Conservation (phyloP, 108 stramenopile genomes). For the Aurantiochytrium sp. region DNA sequence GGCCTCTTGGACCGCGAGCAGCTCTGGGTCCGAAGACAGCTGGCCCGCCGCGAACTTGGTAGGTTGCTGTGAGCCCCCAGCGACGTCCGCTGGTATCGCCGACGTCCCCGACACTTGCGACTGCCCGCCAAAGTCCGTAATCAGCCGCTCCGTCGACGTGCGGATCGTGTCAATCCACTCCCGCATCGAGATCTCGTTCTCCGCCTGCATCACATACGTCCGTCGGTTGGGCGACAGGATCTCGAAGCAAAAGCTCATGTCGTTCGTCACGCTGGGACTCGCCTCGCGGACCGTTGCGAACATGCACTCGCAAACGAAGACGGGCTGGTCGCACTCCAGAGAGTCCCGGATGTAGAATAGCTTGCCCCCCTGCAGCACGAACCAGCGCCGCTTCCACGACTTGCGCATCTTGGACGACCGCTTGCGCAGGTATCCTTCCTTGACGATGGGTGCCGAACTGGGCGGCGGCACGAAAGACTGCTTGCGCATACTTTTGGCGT, state of each 20-base stretch:
- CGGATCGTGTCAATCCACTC: slow-evolving; percentile 22
- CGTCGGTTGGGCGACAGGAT: background rate
- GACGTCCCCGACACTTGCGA: background rate
- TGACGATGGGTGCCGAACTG: background rate
- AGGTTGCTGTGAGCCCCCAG: background rate
- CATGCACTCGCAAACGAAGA: background rate
- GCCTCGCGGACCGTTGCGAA: slow-evolving; percentile 26
- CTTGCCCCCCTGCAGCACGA: background rate
- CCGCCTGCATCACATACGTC: slow-evolving; percentile 17
- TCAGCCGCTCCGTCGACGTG: background rate
- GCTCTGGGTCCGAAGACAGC: background rate
- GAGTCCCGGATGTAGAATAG: slow-evolving; percentile 28
- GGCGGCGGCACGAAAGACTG: background rate
- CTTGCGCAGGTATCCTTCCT: background rate
- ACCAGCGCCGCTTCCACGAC: slow-evolving; percentile 39
- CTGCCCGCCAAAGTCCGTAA: slow-evolving; percentile 14
- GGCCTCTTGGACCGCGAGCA: background rate
- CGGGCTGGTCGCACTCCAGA: background rate
- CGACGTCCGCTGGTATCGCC: background rate
- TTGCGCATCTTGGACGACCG: background rate
- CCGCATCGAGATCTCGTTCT: background rate
- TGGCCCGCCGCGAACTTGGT: background rate
- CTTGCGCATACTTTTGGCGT: no score
- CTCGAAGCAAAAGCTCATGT: slow-evolving; percentile 13
- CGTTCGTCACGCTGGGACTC: background rate